phyloP scores from a whole-genome alignment of 2,329 filamentous ascomycete species.

The Aureobasidium lini region DNA sequence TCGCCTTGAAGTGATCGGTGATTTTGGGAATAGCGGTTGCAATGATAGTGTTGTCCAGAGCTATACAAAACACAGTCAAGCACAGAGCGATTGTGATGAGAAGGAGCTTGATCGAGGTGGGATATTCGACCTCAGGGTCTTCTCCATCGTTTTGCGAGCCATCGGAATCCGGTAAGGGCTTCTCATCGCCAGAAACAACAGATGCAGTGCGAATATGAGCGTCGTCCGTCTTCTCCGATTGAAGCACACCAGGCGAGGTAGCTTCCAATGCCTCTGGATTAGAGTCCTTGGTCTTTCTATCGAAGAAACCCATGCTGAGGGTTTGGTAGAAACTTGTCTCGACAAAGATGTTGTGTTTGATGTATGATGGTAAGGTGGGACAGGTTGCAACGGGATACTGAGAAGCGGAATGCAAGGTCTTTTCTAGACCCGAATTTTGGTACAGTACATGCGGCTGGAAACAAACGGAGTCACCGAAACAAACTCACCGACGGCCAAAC shows the following conservation, averaged over 20 bases:
- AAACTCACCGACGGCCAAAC: slow-evolving; percentile 9
- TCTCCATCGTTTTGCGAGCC: slow-evolving; percentile 5
- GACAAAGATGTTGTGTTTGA: background rate
- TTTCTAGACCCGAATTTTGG: background rate
- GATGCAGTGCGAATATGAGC: background rate
- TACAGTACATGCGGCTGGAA: slow-evolving; percentile 1
- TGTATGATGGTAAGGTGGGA: background rate
- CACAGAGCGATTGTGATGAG: slow-evolving; percentile 31
- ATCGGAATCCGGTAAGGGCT: background rate
- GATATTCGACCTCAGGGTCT: slow-evolving; percentile 29
- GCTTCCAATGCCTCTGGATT: background rate
- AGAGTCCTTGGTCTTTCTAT: background rate
- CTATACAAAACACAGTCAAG: slow-evolving; percentile 29
- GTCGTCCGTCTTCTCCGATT: background rate
- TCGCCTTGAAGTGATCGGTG: slow-evolving; percentile 20
- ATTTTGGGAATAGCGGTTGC: slow-evolving; percentile 25
- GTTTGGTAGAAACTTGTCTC: background rate
- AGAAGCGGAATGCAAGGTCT: slow-evolving; percentile 4
- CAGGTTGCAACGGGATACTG: background rate
- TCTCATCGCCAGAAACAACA: background rate
- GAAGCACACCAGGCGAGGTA: background rate
- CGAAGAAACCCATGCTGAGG: slow-evolving; percentile 11
- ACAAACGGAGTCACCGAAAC: slow-evolving; percentile 2
- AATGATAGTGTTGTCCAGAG: slow-evolving; percentile 28
- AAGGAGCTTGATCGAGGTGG: slow-evolving; percentile 25